Evolutionary conservation across 192 early-diverging fungal species (phyloP), one percentile per base, ranked within the genome.

Genomic region (Rhizoclosmatium sp.): DNA sequence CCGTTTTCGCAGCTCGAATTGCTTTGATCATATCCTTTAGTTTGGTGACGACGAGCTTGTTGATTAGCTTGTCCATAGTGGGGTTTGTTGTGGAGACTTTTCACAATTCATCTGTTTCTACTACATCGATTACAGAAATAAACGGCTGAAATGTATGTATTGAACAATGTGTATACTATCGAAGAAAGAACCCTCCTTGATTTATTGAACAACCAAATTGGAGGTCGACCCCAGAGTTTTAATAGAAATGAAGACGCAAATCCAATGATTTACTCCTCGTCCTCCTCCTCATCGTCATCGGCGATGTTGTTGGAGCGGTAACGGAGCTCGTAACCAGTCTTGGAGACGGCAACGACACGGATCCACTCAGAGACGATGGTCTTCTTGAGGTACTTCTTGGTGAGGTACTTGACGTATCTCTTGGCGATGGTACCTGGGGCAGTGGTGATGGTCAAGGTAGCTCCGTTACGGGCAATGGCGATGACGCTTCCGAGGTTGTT

Each of bases 351-450:
- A 85, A 98, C 90, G 83, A 98, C 98, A 88, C 98, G 97, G 83
- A 99, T 89, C 93, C 93, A 98, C 91, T 99, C 98, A 85, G 95
- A 93, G 88, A 99, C 93, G 85, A 93, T 91, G 92, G 98, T 89
- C 94, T 99, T 97, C 95, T 99, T 99, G 88, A 99, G 90, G 94
- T 96, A 99, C 92, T 97, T 97, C 94, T 99, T 99, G 90, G 98
- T 95, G 69, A 99, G 93, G 93, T 99, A 99, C 94, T 99, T 99
- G 88, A 98, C 87, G 94, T 99, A 99, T 80, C 97, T 94, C 93
- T 99, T 99, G 84, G 97, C 93, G 89, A 98, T 84, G 71, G 89
- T 87, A 72, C 86, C 87, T 75, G 84, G 82, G 87, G 87, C 89
- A 83, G 92, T 87, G 80, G 91, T 89, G 80, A 96, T 92, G 76